Percentiles rank a stretch among this genome's conserved stretches.
These are phyloP conservation scores for Cryomyces minteri DNA, from an alignment of 495 filamentous ascomycete species.

Conservation along the genomic window DNA sequence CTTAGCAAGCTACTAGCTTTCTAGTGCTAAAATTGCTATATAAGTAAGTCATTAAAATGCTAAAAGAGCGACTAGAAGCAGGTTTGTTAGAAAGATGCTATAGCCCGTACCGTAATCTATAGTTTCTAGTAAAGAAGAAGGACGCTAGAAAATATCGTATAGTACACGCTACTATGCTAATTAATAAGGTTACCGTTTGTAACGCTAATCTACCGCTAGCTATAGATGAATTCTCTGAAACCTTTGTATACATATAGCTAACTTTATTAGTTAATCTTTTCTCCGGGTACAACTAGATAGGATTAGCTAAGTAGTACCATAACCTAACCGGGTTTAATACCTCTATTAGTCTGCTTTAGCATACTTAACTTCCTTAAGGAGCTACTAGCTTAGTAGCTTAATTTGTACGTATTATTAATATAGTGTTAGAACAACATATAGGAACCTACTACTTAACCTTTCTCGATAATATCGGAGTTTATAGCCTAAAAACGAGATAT, in stretches of 20 bases:
- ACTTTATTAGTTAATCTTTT: not conserved
- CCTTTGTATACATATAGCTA: not conserved
- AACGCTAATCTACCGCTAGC: not conserved
- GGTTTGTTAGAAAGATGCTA: not conserved
- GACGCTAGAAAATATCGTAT: not conserved
- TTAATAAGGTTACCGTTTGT: not conserved
- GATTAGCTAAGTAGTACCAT: not conserved
- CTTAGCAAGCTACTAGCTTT: not conserved
- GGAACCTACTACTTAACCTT: too few species aligned
- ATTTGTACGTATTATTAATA: too few species aligned
- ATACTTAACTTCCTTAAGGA: too few species aligned
- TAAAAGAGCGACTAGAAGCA: not conserved
- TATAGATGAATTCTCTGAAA: not conserved
- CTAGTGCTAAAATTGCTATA: not conserved
- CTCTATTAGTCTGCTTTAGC: too few species aligned
- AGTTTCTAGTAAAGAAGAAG: not conserved
- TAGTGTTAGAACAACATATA: too few species aligned
- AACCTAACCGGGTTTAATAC: not conserved
- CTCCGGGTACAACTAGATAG: not conserved
- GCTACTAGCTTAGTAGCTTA: too few species aligned
- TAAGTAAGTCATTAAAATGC: not conserved
- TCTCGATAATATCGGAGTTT: too few species aligned
- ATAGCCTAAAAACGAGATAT: too few species aligned
- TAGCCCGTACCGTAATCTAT: not conserved
- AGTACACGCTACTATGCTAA: not conserved